These are phyloP conservation scores for Kwoniella heveanensis DNA, from an alignment of 768 basidiomycete species.

Conservation along the genomic window DNA sequence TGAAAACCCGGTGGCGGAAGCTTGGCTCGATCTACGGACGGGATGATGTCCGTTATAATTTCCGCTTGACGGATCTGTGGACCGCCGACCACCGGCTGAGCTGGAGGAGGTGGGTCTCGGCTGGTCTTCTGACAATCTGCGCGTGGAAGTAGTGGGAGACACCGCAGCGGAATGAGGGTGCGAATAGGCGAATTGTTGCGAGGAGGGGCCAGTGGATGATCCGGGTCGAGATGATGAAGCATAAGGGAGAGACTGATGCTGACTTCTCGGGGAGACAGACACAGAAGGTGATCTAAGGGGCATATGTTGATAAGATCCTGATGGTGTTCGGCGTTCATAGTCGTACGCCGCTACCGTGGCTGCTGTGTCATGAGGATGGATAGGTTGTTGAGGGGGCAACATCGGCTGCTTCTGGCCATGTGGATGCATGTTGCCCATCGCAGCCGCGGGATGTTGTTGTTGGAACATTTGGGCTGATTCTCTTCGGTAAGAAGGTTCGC, in stretches of 20 bases:
- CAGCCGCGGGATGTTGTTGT: not conserved
- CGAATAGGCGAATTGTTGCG: constrained; percentile 21
- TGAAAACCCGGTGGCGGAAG: constrained; percentile 12
- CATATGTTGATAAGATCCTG: constrained; percentile 19
- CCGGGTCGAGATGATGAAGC: constrained; percentile 19
- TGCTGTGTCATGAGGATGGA: constrained; percentile 22
- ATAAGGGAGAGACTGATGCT: constrained; percentile 24
- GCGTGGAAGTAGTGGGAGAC: constrained; percentile 9
- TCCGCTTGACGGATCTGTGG: constrained; percentile 1
- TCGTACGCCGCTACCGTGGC: constrained; percentile 19
- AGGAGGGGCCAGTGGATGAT: constrained; percentile 11
- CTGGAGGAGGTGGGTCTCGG: constrained; percentile 35
- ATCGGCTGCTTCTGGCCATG: constrained; percentile 26
- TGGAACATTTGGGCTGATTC: not conserved
- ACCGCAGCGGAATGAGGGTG: constrained; percentile 4
- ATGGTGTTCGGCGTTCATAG: constrained; percentile 28
- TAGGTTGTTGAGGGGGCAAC: constrained; percentile 38
- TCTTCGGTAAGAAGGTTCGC: constrained; percentile 14
- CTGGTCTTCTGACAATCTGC: constrained; percentile 23
- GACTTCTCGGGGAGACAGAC: constrained; percentile 43
- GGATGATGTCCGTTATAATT: not conserved
- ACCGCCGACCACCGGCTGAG: constrained; percentile 16
- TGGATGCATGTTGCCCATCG: not conserved
- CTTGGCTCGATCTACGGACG: constrained; percentile 19
- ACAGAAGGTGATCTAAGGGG: constrained; percentile 44